Base-by-base conservation (phyloP, 768 basidiomycete genomes). In the Mycena epipterygia region DNA sequence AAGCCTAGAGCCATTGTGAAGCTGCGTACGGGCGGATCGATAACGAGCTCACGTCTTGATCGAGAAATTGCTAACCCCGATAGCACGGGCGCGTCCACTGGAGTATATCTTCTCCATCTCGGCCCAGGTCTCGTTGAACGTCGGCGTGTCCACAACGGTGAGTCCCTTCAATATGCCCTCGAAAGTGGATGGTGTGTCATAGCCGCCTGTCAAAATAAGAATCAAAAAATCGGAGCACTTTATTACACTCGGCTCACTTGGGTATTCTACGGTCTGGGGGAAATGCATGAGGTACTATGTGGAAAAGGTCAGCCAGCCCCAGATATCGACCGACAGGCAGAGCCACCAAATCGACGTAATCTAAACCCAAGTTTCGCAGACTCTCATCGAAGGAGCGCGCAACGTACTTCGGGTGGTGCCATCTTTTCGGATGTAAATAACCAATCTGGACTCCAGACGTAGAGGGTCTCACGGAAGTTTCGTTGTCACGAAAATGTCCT, bases 51-150 rank as follows among this genome's bases (percentile, higher is more conserved):
- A 89, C 87, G 82, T 89, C 73, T 89, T 88, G 64, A 89, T 79
- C 6, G 87, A 88, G 73, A 90, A 90, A 76, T 91, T 91, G 76
- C 87, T 87, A 52, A 91, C 87, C 0, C 89, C 89, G 68, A 90
- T 88, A 2, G 87, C 85, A 61, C 77, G 84, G 14, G 82, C 86
- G 71, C 84, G 85, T 0, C 86, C 86, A 17, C 81, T 83, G 30
- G 80, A 81, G 35, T 85, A 79, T 14, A 89, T 72, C 56, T 86
- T 84, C 77, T 90, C 89, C 72, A 90, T 81, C 49, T 84, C 82
- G 0, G 84, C 83, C 87, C 88, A 89, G 0, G 83, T 79, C 33
- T 89, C 80, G 48, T 81, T 84, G 74, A 86, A 84, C 1, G 74
- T 80, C 5, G 79, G 69, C 13, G 73, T 75, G 23, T 83, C 80